phyloP scores from a whole-genome alignment of 371 early-diverging fungal species.

The Mortierella sp. region DNA sequence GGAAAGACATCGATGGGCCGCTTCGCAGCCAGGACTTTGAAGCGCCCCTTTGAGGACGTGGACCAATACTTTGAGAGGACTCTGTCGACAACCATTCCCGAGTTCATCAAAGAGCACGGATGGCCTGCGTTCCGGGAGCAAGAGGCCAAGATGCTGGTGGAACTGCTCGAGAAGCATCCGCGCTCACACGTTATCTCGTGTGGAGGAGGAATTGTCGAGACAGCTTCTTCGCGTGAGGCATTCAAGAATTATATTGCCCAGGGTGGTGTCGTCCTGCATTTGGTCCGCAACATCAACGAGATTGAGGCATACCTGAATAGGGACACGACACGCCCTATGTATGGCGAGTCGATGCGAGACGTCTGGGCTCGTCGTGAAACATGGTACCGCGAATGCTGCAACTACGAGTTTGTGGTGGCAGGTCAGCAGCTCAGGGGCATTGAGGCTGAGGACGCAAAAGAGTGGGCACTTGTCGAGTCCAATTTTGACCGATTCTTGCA shows the following conservation, averaged over 20 bases:
- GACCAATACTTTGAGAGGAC: conserved; percentile 84
- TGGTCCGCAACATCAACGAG: conserved; percentile 85
- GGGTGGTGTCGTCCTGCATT: conserved; percentile 81
- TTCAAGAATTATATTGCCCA: conserved; percentile 56
- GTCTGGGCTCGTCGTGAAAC: conserved; percentile 85
- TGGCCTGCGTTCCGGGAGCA: conserved; percentile 93
- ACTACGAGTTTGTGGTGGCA: conserved; percentile 79
- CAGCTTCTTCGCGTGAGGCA: conserved; percentile 71
- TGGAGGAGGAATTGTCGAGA: conserved; percentile 97
- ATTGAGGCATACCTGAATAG: conserved; percentile 80
- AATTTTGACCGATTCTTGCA: conserved; percentile 76
- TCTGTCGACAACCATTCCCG: conserved; percentile 77
- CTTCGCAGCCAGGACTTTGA: conserved; percentile 74
- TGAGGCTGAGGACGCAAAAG: conserved; percentile 51
- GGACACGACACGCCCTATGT: conserved; percentile 89
- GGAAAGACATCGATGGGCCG: conserved; percentile 94
- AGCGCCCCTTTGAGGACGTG: conserved; percentile 86
- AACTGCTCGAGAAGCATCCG: conserved; percentile 65
- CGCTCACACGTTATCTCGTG: conserved; percentile 83
- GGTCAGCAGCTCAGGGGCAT: conserved; percentile 46
- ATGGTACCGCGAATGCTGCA: conserved; percentile 84
- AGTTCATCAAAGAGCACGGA: conserved; percentile 81
- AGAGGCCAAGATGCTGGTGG: conserved; percentile 72
- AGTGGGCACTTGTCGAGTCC: conserved; percentile 76
- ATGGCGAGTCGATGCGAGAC: conserved; percentile 81